Percentiles rank a stretch among this genome's conserved stretches.
These are phyloP conservation scores for Eucalyptus regnans DNA, from an alignment of 345 rosid species.

Conservation along the genomic window DNA sequence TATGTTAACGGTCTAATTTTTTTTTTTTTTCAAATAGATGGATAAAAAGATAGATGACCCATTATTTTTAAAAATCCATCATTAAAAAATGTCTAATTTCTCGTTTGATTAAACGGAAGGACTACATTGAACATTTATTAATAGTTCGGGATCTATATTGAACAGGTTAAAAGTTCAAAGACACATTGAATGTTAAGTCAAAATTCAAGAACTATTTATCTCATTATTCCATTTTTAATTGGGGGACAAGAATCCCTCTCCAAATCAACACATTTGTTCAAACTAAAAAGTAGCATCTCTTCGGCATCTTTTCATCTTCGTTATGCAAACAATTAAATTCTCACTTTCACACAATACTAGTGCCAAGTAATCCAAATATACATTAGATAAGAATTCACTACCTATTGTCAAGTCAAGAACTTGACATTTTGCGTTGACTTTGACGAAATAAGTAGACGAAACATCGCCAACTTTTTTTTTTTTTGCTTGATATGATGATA, in stretches of 20 bases:
- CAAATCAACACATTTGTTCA: not conserved
- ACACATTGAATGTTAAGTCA: too few species aligned
- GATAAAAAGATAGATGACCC: not conserved
- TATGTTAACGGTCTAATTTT: not conserved
- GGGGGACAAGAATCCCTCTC: not conserved
- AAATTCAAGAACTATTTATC: too few species aligned
- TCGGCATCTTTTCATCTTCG: not conserved
- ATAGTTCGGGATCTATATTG: not conserved
- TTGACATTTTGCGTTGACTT: not conserved
- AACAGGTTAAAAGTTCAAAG: too few species aligned
- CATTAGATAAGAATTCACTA: too few species aligned
- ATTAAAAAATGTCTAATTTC: too few species aligned
- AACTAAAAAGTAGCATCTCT: not conserved
- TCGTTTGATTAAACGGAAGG: fast-evolving
- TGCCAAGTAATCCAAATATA: not conserved
- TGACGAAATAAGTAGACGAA: not conserved
- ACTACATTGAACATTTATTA: too few species aligned
- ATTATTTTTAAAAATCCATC: not conserved
- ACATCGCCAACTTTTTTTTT: not conserved
- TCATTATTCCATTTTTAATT: too few species aligned
- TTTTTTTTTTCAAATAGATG: not conserved
- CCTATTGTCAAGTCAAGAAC: not conserved
- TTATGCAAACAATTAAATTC: not conserved
- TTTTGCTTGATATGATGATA: not conserved
- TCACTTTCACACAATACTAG: not conserved